Evolutionary conservation across 1,284 basidiomycete species (phyloP).

Genomic region (Uromyces viciae-fabae): DNA sequence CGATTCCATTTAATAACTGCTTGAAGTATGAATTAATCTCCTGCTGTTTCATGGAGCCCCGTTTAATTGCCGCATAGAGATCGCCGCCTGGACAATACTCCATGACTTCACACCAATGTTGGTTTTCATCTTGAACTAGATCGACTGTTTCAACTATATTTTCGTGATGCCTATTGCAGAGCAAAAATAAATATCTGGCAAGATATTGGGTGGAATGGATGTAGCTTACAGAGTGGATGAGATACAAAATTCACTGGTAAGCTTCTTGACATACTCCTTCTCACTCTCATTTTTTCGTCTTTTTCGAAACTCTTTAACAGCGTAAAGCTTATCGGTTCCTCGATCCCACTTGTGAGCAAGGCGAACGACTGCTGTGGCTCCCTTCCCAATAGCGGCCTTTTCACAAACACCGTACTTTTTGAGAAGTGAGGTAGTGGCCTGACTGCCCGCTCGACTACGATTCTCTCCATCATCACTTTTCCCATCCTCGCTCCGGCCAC

Average conservation of each 20-base stretch:
- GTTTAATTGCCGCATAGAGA: constrained; percentile 95
- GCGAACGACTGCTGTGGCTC: constrained; percentile 91
- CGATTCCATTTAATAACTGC: constrained; percentile 83
- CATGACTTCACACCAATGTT: constrained; percentile 99
- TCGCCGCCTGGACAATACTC: constrained; percentile 97
- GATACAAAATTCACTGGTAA: constrained; percentile 98
- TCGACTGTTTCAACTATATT: constrained; percentile 99
- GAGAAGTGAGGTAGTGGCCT: constrained; percentile 50
- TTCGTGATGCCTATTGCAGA: constrained; percentile 54
- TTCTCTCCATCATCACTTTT: constrained; percentile 47
- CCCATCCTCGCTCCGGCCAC: constrained; percentile 49
- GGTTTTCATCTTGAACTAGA: constrained; percentile 90
- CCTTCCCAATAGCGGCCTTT: constrained; percentile 93
- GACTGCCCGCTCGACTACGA: constrained; percentile 28
- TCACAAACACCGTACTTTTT: constrained; percentile 98
- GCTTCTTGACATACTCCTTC: constrained; percentile 99
- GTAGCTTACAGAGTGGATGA: constrained; percentile 88
- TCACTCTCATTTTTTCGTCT: constrained; percentile 96
- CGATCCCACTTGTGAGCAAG: constrained; percentile 99
- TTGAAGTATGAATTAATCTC: constrained; percentile 98
- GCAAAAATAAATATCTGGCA: background rate
- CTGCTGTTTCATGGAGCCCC: constrained; percentile 85
- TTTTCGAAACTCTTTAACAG: constrained; percentile 98
- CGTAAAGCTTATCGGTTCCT: constrained; percentile 94
- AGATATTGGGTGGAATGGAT: background rate